These are phyloP conservation scores for Vaccinium vitisidaea DNA, from an alignment of 148 eudicot genomes.

Conservation along the genomic window DNA sequence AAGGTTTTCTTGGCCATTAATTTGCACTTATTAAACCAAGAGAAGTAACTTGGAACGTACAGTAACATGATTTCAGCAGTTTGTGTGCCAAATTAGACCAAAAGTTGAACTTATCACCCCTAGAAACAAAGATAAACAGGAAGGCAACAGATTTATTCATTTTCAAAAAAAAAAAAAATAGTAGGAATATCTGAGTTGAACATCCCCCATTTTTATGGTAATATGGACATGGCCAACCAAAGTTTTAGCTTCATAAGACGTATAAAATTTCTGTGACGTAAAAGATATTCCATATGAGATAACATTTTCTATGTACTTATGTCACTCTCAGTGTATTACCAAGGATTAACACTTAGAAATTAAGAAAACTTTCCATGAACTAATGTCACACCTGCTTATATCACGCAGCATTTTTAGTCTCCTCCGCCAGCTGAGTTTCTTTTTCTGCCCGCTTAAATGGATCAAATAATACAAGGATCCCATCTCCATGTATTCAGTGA, in stretches of 20 bases:
- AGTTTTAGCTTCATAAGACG: neutral
- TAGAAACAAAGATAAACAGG: neutral
- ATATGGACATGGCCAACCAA: neutral
- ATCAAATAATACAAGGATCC: constrained; percentile 93
- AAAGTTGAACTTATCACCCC: neutral
- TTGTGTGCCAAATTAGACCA: neutral
- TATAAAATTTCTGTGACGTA: neutral
- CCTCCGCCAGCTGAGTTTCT: constrained; percentile 93
- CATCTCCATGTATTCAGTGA: constrained; percentile 99
- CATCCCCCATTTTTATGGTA: neutral
- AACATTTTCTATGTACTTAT: neutral
- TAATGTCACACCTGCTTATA: constrained; percentile 76
- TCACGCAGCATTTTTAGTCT: constrained; percentile 94
- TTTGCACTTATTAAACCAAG: neutral
- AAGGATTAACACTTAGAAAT: neutral
- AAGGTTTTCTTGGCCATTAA: neutral
- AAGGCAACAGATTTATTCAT: neutral
- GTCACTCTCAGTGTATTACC: neutral
- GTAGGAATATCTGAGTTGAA: neutral
- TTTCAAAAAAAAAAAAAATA: no score
- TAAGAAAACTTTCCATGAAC: constrained; percentile 11
- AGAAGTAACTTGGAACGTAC: neutral
- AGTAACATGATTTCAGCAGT: neutral
- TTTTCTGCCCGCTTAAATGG: constrained; percentile 94
- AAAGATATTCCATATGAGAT: neutral